Base-by-base conservation (phyloP, 139 green algal species). In the Zygnema circumcarinatum region DNA sequence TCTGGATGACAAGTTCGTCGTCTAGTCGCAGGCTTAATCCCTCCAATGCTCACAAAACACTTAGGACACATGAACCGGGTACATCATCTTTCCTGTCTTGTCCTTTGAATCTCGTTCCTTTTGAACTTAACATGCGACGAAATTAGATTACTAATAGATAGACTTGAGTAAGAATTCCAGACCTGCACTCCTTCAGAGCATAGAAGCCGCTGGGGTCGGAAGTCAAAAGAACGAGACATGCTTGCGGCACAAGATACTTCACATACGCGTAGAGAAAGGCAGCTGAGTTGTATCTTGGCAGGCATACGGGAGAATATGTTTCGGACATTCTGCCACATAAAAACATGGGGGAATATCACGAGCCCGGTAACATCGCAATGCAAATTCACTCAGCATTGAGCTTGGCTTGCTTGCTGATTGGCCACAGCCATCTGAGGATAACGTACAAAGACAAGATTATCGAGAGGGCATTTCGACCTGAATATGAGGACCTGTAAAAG, bases 241-340 rank as follows among this genome's bases (percentile, higher is more conserved):
- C 31, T 1, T 2, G 2, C 2, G 53, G 56, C n/a, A 29, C 11
- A 16, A 81, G 31, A 38, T 62, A 47, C n/a, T n/a, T n/a, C n/a
- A 97, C 93, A 73, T 96, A 96, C 1, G 95, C 95, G 75, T 97
- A 94, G 67, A 98, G 89, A 88, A 96, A 96, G 33, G 93, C 94
- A 33, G 90, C 76, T 0, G 93, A 53, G 91, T 97, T 95, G 94
- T 93, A 96, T 85, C 90, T 84, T 0, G 95, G 95, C 29, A 98
- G 88, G 89, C 95, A 98, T 1, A 98, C 76, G 0, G 95, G 95
- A 0, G 92, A 93, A 80, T 98, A 96, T 16, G 89, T 91, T 79
- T 96, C 92, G 1, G 82, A 84, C 2, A 74, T 38, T 67, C 75
- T 83, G 75, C 32, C 20, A n/a, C n/a, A n/a, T n/a, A n/a, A n/a